Base-by-base conservation (phyloP, 805 yeast genomes). In the Scheffersomyces lignosus region DNA sequence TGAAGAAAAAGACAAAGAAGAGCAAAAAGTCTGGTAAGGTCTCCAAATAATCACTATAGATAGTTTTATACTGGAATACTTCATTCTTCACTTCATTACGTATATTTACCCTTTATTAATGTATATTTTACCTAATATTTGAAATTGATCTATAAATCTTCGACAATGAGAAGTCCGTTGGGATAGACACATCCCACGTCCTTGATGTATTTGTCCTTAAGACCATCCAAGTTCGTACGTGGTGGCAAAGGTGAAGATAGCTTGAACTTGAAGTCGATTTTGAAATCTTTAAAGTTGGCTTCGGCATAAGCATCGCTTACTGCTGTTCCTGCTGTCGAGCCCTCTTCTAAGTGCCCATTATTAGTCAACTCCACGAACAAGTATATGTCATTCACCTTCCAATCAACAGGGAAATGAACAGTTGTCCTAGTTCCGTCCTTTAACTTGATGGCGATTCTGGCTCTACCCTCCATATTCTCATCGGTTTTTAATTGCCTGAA, bases 1-100 rank as follows among this genome's bases (percentile, higher is more conserved):
- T 90, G 58, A 76, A 80, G 55, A 87, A 83, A 75, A 88, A 87
- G 67, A 87, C 85, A 41, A 87, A 87, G 71, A 81, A 80, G 63
- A 81, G 80, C 71, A 76, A 74, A 66, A 81, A 78, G 66, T 71
- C 74, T 56, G 70, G 64, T 46, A 69, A 58, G 57, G 60, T 62
- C 22, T 35, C 55, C 15, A 62, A 62, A 44, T 52, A 41, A 37
- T n/a, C n/a, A n/a, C n/a, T n/a, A n/a, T n/a, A n/a, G n/a, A n/a
- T n/a, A n/a, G n/a, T 14, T 22, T 22, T 12, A 22, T 12, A 22
- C 25, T 22, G n/a, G n/a, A n/a, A n/a, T n/a, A n/a, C n/a, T n/a
- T 22, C 12, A 12, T 22, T 22, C 25, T n/a, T n/a, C n/a, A n/a
- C n/a, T n/a, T n/a, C n/a, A n/a, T n/a, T n/a, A n/a, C n/a, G n/a